Evolutionary conservation across 345 rosid species (phyloP).

Genomic region (Aquilaria malaccensis): DNA sequence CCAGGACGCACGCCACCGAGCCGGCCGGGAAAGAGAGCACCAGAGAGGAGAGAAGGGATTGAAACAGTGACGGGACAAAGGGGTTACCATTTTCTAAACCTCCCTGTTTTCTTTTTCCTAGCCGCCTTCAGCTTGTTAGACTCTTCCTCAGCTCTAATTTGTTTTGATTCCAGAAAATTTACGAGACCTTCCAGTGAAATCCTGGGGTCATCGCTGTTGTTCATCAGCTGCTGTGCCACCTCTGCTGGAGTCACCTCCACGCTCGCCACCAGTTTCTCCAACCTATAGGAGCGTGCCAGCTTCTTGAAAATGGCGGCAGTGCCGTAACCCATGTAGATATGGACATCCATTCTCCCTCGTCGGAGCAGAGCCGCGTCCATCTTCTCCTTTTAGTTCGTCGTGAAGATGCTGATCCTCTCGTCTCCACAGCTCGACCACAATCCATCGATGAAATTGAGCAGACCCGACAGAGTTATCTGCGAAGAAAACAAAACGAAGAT

Average conservation of each 20-base stretch:
- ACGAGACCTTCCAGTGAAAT: constrained; percentile 19
- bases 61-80: too few relatives aligned
- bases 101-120: background rate
- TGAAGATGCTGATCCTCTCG: constrained; percentile 21
- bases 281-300: constrained; percentile 4
- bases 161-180: constrained; percentile 23
- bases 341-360: constrained; percentile 17
- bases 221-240: constrained; percentile 37
- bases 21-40: too few relatives aligned
- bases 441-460: constrained; percentile 22
- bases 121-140: background rate
- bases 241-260: constrained; percentile 14
- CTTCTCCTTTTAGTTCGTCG: constrained; percentile 16
- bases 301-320: constrained; percentile 5
- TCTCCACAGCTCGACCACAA: constrained; percentile 24
- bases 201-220: constrained; percentile 15
- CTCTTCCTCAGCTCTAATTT: constrained; percentile 13
- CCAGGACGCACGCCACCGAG: too few relatives aligned
- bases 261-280: constrained; percentile 7
- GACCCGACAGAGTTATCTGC: constrained; percentile 18
- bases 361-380: constrained; percentile 18
- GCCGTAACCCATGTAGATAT: constrained; percentile 2
- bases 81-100: background rate
- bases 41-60: too few relatives aligned
- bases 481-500: background rate